Evolutionary conservation across 1,284 basidiomycete genomes (phyloP).

Genomic region (Microbotryomycetes sp.): DNA sequence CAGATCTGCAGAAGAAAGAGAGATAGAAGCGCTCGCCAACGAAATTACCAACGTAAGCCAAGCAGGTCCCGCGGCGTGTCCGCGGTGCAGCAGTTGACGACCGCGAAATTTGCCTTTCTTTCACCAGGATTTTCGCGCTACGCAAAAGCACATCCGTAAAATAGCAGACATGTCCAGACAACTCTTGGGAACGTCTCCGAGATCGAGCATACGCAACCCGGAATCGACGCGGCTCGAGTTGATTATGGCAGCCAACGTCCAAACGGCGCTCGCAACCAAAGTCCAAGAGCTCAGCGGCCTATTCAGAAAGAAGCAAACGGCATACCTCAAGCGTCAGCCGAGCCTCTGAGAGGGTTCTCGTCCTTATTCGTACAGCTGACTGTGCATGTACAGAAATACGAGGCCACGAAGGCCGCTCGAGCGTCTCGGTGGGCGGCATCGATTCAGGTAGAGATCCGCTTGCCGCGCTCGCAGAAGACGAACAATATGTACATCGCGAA

Average conservation of each 20-base stretch:
- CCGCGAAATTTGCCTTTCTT: neutral
- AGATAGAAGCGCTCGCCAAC: slow-evolving; percentile 78
- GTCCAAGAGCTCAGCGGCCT: slow-evolving; percentile 84
- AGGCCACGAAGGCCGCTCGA: slow-evolving; percentile 30
- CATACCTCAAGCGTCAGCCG: slow-evolving; percentile 82
- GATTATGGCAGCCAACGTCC: slow-evolving; percentile 82
- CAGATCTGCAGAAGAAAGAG: slow-evolving; percentile 81
- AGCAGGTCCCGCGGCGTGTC: neutral
- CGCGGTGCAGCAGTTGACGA: neutral
- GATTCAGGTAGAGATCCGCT: slow-evolving; percentile 20
- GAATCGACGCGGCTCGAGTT: slow-evolving; percentile 46
- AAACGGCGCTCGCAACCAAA: slow-evolving; percentile 86
- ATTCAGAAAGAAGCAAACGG: slow-evolving; percentile 96
- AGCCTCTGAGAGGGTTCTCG: neutral
- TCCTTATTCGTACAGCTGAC: neutral
- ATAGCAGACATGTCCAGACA: slow-evolving; percentile 46
- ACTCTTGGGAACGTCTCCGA: slow-evolving; percentile 19
- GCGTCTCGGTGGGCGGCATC: neutral
- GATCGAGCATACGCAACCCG: slow-evolving; percentile 42
- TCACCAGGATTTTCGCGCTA: slow-evolving; percentile 57
- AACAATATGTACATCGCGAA: slow-evolving; percentile 43
- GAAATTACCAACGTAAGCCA: slow-evolving; percentile 73
- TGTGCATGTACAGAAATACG: slow-evolving; percentile 26
- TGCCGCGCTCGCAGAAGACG: slow-evolving; percentile 38
- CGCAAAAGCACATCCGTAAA: slow-evolving; percentile 57